A percentile compares a stretch with the other conserved stretches of the same genome.
Evolutionary conservation across 192 early-diverging fungal species (phyloP).

Genomic region (Coemansia sp.): DNA sequence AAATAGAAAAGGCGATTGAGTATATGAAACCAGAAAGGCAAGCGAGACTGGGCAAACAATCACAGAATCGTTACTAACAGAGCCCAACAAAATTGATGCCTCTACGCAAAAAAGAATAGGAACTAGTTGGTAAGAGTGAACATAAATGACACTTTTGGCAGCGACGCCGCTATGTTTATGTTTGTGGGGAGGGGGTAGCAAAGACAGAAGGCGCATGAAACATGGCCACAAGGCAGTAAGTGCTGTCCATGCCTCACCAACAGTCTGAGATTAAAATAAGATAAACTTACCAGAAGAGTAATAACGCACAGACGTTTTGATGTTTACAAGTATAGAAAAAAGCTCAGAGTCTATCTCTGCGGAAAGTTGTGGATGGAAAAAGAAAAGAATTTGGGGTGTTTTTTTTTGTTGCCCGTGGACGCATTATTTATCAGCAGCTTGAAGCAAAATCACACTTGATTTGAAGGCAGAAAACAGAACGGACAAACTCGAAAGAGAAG

Average conservation of each 20-base stretch:
- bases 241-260: not conserved
- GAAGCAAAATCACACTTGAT: not conserved
- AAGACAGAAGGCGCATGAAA: not conserved
- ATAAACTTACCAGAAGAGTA: not conserved
- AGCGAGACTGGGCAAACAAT: too few species aligned
- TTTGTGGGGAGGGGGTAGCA: not conserved
- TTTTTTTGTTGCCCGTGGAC: not conserved
- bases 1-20: too few species aligned
- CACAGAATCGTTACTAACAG: too few species aligned
- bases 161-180: not conserved
- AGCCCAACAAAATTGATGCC: too few species aligned
- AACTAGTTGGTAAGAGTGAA: too few species aligned
- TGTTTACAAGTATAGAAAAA: not conserved
- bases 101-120: too few species aligned
- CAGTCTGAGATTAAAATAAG: not conserved
- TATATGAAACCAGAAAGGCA: too few species aligned
- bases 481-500: too few species aligned
- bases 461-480: too few species aligned
- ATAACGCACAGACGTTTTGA: not conserved
- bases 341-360: too few species aligned
- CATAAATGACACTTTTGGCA: too few species aligned
- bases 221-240: not conserved
- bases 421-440: not conserved
- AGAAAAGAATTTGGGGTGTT: not conserved
- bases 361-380: not conserved